A percentile compares a stretch with the other conserved stretches of the same genome.
Conservation (phyloP, 306 rosid species). For the Alnus rubra region DNA sequence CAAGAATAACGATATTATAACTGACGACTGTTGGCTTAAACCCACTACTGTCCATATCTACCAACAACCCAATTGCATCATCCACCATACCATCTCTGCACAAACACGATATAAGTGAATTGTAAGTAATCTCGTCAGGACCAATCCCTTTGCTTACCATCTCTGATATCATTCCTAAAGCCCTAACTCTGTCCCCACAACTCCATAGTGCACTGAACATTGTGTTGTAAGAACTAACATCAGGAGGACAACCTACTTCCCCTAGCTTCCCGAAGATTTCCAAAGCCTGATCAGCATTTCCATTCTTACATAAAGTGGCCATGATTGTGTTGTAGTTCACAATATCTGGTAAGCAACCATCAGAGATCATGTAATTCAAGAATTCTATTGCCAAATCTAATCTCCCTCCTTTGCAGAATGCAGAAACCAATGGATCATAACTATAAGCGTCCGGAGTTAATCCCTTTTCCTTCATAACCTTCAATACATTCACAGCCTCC, state of each 20-base stretch:
- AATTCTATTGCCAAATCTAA: conserved; percentile 65
- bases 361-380: conserved; percentile 68
- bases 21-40: conserved; percentile 61
- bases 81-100: conserved; percentile 89
- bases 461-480: conserved; percentile 76
- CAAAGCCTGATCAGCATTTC: conserved; percentile 65
- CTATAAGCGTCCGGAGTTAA: conserved; percentile 74
- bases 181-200: conserved; percentile 61
- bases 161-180: conserved; percentile 63
- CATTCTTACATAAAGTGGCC: conserved; percentile 71
- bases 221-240: conserved; percentile 81
- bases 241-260: conserved; percentile 79
- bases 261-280: conserved; percentile 65
- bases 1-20: conserved; percentile 73
- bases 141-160: conserved; percentile 62
- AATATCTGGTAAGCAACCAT: conserved; percentile 75
- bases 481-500: conserved; percentile 65
- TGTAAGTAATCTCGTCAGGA: conserved; percentile 77
- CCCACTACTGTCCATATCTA: conserved; percentile 61
- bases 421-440: conserved; percentile 77
- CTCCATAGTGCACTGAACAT: conserved; percentile 79
- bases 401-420: conserved; percentile 70
- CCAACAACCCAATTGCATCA: conserved; percentile 74
- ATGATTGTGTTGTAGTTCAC: conserved; percentile 78
- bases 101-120: conserved; percentile 73